These are phyloP conservation scores for Scalesia atractyloides DNA, from an alignment of 129 eudicot genomes.

Conservation along the genomic window DNA sequence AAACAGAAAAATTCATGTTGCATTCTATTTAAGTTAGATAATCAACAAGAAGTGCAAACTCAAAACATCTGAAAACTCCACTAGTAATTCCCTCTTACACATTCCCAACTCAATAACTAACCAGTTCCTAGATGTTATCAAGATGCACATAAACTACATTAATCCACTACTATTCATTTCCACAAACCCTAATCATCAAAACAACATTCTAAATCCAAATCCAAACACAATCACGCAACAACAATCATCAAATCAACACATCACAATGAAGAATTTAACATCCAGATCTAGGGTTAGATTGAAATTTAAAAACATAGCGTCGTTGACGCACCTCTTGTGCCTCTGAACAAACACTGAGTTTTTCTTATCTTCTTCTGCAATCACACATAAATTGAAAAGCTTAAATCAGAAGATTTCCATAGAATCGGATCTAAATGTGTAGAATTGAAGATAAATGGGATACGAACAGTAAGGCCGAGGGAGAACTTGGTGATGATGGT, in stretches of 20 bases:
- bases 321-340: conserved; percentile 46
- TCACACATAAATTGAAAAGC: neutral
- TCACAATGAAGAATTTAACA: neutral
- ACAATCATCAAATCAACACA: neutral
- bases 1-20: too few relatives aligned
- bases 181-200: conserved; percentile 15
- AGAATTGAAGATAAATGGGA: neutral
- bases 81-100: neutral
- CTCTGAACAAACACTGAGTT: conserved; percentile 74
- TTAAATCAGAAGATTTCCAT: too few relatives aligned
- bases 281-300: conserved; percentile 31
- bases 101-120: neutral
- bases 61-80: neutral
- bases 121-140: conserved; percentile 2
- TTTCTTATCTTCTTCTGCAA: conserved; percentile 73
- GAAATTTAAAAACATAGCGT: neutral
- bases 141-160: neutral
- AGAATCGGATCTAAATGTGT: neutral
- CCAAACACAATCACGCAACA: neutral
- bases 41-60: neutral
- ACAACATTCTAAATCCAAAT: conserved; percentile 10
- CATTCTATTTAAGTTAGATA: too few relatives aligned
- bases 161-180: neutral
- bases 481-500: conserved; percentile 67
- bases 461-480: conserved; percentile 61